Evolutionary conservation across 2,329 filamentous ascomycete species (phyloP).

Genomic region (Herpotrichia juniperi): DNA sequence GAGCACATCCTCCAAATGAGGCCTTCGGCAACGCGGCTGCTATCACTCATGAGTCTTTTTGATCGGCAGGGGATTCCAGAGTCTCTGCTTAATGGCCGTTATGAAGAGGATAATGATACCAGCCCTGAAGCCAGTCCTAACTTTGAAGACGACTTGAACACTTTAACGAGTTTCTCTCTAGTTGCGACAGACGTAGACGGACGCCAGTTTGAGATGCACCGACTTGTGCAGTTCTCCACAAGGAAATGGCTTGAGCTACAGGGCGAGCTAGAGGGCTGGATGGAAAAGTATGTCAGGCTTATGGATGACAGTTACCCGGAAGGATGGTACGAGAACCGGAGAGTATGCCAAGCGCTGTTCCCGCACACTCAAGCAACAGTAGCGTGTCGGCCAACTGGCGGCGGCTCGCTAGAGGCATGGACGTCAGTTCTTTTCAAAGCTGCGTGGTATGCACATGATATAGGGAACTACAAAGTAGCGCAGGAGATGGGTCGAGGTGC

Average conservation of each 20-base stretch:
- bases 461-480: constrained; percentile 9
- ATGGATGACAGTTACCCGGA: constrained; percentile 8
- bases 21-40: constrained; percentile 47
- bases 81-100: constrained; percentile 24
- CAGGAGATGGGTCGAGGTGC: constrained; percentile 6
- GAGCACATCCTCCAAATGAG: constrained; percentile 35
- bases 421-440: constrained; percentile 8
- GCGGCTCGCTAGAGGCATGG: constrained; percentile 1
- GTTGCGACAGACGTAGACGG: constrained; percentile 13
- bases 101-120: constrained; percentile 8
- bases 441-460: constrained; percentile 5
- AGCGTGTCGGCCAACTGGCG: not conserved
- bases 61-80: constrained; percentile 21
- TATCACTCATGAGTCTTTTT: constrained; percentile 46
- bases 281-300: constrained; percentile 21
- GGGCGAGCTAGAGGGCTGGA: constrained; percentile 32
- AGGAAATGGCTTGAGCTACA: constrained; percentile 26
- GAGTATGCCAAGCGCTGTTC: constrained; percentile 8
- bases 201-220: constrained; percentile 22
- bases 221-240: constrained; percentile 23
- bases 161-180: constrained; percentile 18
- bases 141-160: constrained; percentile 26
- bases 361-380: constrained; percentile 9
- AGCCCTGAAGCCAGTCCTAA: not conserved
- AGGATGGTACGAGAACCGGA: constrained; percentile 5